Evolutionary conservation across 768 basidiomycete species (phyloP).

Genomic region (Pisolithus microcarpus): DNA sequence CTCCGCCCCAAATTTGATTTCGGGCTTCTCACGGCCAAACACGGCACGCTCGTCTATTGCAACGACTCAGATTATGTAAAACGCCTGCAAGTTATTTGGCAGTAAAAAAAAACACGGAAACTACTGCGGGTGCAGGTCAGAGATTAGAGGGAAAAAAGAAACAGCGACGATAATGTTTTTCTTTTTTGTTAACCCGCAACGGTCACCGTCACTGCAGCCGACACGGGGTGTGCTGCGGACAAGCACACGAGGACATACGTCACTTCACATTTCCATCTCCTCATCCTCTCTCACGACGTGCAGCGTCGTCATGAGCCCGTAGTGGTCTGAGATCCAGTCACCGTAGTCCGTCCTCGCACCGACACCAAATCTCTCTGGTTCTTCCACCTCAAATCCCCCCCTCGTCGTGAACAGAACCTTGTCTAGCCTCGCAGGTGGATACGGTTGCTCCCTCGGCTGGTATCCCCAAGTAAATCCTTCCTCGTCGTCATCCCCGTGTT

Average conservation of each 20-base stretch:
- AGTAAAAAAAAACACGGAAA: no score
- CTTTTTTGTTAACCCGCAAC: no score
- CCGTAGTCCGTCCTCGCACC: slow-evolving; percentile 38
- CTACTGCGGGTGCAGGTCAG: no score
- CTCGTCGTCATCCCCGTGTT: slow-evolving; percentile 35
- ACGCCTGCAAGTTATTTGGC: no score
- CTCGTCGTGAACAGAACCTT: slow-evolving; percentile 54
- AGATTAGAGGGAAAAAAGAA: no score
- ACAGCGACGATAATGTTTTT: no score
- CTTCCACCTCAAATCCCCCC: slow-evolving; percentile 43
- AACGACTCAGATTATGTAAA: neutral
- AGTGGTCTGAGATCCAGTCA: slow-evolving; percentile 63
- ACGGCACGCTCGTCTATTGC: neutral
- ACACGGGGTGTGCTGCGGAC: neutral
- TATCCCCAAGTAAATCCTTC: slow-evolving; percentile 64
- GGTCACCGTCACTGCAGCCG: no score
- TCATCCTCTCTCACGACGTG: slow-evolving; percentile 16
- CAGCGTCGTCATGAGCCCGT: slow-evolving; percentile 43
- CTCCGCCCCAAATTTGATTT: slow-evolving; percentile 23
- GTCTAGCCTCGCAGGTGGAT: slow-evolving; percentile 53
- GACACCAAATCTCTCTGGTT: slow-evolving; percentile 50
- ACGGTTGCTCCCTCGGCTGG: slow-evolving; percentile 38
- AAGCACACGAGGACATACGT: no score
- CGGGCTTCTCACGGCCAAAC: slow-evolving; percentile 7
- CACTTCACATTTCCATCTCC: neutral